These are phyloP conservation scores for Adenanthera pavonina DNA, from an alignment of 306 rosid species.

Conservation along the genomic window DNA sequence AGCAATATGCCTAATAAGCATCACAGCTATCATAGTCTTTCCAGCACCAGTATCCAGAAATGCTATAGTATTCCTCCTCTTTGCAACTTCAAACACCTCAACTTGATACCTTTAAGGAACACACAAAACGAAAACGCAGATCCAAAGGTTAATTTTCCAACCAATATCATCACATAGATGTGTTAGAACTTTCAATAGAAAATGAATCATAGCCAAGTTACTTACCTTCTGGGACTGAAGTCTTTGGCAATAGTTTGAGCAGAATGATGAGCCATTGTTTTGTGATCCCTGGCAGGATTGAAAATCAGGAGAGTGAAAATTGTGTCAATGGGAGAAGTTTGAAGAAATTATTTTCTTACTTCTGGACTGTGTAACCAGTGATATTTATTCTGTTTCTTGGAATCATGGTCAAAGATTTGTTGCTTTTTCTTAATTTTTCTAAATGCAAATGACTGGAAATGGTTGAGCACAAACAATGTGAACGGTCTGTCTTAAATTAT, in stretches of 20 bases:
- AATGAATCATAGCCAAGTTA: neutral
- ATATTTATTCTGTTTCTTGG: neutral
- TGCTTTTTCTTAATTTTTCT: neutral
- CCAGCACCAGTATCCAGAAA: constrained; percentile 79
- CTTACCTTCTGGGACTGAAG: constrained; percentile 60
- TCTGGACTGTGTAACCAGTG: neutral
- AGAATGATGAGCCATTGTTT: neutral
- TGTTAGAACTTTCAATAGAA: neutral
- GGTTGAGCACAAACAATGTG: neutral
- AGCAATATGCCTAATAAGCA: constrained; percentile 62
- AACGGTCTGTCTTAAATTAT: neutral
- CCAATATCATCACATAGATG: neutral
- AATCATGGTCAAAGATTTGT: neutral
- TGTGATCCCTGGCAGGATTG: constrained; percentile 3
- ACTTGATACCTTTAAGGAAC: constrained; percentile 52
- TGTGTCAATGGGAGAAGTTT: neutral
- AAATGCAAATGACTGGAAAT: constrained; percentile 3
- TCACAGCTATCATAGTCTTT: constrained; percentile 73
- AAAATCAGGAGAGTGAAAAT: neutral
- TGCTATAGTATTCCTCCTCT: constrained; percentile 63
- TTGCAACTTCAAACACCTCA: constrained; percentile 61
- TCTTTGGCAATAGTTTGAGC: constrained; percentile 24
- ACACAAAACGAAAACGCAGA: neutral
- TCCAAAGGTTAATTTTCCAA: neutral
- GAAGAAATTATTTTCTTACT: constrained; percentile 21